Conservation (phyloP, 306 rosid genomes). For the Medicago lupulina region DNA sequence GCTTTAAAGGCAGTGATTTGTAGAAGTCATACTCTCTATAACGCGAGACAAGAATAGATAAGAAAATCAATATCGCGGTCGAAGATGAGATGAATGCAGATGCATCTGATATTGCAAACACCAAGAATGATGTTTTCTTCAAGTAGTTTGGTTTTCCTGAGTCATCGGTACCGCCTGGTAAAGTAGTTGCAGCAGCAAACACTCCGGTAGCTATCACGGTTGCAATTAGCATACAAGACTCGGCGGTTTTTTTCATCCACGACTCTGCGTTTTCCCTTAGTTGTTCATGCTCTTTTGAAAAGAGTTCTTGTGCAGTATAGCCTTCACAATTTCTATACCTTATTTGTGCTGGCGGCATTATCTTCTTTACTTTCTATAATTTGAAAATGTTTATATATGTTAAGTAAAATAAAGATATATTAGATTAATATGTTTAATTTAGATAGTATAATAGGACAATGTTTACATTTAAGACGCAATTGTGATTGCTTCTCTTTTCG, state of each 20-base stretch:
- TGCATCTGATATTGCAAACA: constrained; percentile 54
- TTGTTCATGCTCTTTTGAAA: constrained; percentile 30
- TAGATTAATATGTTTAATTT: too few relatives aligned
- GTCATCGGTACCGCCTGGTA: constrained; percentile 50
- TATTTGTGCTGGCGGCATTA: constrained; percentile 34
- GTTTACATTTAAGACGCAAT: too few relatives aligned
- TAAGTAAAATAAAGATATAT: background rate
- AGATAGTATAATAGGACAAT: too few relatives aligned
- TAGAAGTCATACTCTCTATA: constrained; percentile 53
- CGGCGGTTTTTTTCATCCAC: constrained; percentile 64
- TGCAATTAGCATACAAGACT: constrained; percentile 57
- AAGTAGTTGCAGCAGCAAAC: constrained; percentile 54
- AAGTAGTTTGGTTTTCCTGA: constrained; percentile 45
- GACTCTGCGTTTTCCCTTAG: constrained; percentile 42
- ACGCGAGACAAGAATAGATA: constrained; percentile 55
- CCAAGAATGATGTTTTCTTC: constrained; percentile 29
- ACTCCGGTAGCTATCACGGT: constrained; percentile 58
- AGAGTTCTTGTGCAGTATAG: constrained; percentile 33
- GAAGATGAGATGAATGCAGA: constrained; percentile 56
- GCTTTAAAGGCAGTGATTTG: constrained; percentile 50
- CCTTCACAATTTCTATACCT: constrained; percentile 25
- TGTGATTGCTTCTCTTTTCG: too few relatives aligned
- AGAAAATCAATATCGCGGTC: constrained; percentile 50
- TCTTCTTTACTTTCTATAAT: constrained; percentile 54
- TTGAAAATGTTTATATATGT: background rate